These are phyloP conservation scores for Chaetomiaceae sp. DNA, from an alignment of 2,329 filamentous ascomycete genomes.

Conservation along the genomic window DNA sequence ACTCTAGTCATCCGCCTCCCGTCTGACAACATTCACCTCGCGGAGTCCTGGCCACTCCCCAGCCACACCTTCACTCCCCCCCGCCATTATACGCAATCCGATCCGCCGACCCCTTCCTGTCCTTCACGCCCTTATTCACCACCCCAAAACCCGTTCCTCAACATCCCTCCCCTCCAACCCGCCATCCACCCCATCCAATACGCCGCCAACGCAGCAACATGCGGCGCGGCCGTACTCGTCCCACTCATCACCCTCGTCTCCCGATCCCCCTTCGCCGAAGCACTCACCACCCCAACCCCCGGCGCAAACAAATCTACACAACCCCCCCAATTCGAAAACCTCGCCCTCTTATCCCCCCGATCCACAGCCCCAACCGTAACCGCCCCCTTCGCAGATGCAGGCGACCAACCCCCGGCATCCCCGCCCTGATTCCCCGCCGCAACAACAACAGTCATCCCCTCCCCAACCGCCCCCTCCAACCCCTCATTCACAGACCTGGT, in stretches of 20 bases:
- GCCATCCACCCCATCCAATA: too few relatives aligned
- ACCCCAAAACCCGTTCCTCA: conserved; percentile 10
- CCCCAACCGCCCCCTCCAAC: conserved; percentile 31
- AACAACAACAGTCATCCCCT: conserved; percentile 38
- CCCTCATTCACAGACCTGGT: conserved; percentile 35
- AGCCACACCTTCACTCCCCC: conserved; percentile 5
- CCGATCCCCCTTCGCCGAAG: conserved; percentile 31
- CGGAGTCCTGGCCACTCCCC: too few relatives aligned
- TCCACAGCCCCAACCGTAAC: conserved; percentile 40
- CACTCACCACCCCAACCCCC: conserved; percentile 38
- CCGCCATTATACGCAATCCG: conserved; percentile 18
- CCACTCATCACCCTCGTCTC: conserved; percentile 45
- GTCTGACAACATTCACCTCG: too few relatives aligned
- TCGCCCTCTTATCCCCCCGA: conserved; percentile 30
- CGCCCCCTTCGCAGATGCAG: conserved; percentile 34
- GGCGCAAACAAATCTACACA: conserved; percentile 43
- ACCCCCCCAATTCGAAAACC: conserved; percentile 43
- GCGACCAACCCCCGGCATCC: conserved; percentile 31
- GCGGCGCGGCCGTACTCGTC: conserved; percentile 59
- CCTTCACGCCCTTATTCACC: background rate
- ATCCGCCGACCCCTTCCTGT: conserved; percentile 7
- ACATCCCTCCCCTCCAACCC: conserved; percentile 11
- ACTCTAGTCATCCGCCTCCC: too few relatives aligned
- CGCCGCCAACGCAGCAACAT: conserved; percentile 49
- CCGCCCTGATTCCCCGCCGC: conserved; percentile 39